Conservation (phyloP, 306 rosid species). For the Trifolium fragiferum region DNA sequence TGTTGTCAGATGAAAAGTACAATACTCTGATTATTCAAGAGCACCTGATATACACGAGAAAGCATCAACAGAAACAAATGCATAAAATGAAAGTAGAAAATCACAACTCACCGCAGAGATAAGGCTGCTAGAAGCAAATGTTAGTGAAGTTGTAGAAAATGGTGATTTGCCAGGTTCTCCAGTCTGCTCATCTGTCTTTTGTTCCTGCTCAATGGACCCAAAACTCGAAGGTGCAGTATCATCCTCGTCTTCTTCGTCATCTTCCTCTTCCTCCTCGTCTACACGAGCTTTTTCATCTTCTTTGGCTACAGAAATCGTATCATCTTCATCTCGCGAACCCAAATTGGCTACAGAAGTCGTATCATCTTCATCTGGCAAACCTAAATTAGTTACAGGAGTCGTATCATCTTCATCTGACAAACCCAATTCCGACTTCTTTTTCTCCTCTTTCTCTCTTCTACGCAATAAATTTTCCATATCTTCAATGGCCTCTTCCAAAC, state of each 20-base stretch:
- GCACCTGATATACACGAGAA: background rate
- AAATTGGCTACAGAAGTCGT: constrained; percentile 44
- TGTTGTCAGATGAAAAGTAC: background rate
- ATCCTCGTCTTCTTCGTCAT: constrained; percentile 58
- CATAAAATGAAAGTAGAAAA: constrained; percentile 36
- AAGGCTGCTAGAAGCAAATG: constrained; percentile 76
- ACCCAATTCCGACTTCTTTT: constrained; percentile 63
- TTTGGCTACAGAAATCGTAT: constrained; percentile 46
- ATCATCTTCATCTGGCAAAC: background rate
- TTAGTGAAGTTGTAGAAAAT: constrained; percentile 79
- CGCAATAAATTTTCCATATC: constrained; percentile 73
- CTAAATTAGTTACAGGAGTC: background rate
- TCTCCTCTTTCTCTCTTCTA: constrained; percentile 73
- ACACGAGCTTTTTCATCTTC: constrained; percentile 52
- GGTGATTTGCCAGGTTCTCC: constrained; percentile 74
- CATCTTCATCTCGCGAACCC: constrained; percentile 61
- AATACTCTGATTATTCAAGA: background rate
- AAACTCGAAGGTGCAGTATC: constrained; percentile 76
- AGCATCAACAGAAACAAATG: background rate
- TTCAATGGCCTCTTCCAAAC: constrained; percentile 70
- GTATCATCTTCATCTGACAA: constrained; percentile 57
- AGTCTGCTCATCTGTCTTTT: constrained; percentile 50
- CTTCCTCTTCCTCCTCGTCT: constrained; percentile 62
- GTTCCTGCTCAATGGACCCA: constrained; percentile 70
- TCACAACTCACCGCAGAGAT: constrained; percentile 77